Conservation (phyloP, 495 filamentous ascomycete genomes). For the Trichoderma asperelloides region DNA sequence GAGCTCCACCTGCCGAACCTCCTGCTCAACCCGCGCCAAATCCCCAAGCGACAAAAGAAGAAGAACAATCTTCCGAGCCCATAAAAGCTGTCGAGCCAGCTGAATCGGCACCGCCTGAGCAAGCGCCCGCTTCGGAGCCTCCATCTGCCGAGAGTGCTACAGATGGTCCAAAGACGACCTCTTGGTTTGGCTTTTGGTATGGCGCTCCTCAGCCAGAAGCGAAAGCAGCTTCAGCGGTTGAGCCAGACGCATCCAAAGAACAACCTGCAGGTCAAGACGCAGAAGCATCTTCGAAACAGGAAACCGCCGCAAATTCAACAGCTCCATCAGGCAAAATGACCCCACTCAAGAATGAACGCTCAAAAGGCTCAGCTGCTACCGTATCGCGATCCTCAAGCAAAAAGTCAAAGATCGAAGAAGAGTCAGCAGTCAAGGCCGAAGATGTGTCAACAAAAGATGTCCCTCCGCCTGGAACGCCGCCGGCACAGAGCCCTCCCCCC, state of each 20-base stretch:
- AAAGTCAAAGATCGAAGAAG: background rate
- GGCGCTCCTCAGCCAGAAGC: constrained; percentile 15
- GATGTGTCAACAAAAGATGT: constrained; percentile 15
- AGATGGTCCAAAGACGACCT: constrained; percentile 23
- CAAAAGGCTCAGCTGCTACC: background rate
- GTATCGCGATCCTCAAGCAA: background rate
- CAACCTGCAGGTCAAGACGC: background rate
- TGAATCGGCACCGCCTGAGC: constrained; percentile 14
- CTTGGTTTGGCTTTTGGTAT: constrained; percentile 48
- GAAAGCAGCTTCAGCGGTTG: constrained; percentile 22
- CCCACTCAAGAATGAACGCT: background rate
- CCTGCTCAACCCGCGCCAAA: constrained; percentile 11
- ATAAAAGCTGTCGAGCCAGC: constrained; percentile 10
- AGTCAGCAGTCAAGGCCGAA: constrained; percentile 11
- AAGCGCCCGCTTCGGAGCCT: constrained; percentile 12
- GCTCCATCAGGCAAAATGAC: background rate
- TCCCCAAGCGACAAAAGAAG: constrained; percentile 13
- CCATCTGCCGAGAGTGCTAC: constrained; percentile 11
- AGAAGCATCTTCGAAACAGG: background rate
- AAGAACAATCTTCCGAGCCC: constrained; percentile 13
- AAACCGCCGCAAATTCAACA: background rate
- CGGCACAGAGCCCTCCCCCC: constrained; percentile 18
- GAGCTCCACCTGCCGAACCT: constrained; percentile 15
- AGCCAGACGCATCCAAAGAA: constrained; percentile 12
- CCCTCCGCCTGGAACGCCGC: background rate